Conservation (phyloP, 805 yeast genomes). For the Saccharomycopsis sp. region DNA sequence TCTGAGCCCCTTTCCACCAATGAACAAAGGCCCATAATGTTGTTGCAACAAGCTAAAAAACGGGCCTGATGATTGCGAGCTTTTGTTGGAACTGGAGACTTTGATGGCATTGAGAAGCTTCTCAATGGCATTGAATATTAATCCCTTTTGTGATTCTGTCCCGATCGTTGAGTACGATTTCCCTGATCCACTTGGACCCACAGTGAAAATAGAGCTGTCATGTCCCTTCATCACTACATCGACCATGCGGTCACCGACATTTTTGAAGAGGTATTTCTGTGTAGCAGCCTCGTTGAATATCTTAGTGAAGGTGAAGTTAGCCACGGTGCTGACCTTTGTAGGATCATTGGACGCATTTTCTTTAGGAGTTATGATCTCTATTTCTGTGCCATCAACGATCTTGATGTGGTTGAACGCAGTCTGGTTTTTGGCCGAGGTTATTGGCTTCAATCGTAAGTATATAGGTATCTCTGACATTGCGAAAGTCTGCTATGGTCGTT, state of each 20-base stretch:
- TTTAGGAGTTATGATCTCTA: constrained; percentile 26
- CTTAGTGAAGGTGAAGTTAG: constrained; percentile 26
- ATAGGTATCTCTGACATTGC: constrained; percentile 11
- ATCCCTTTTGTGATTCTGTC: constrained; percentile 32
- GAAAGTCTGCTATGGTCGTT: background rate
- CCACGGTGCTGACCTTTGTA: background rate
- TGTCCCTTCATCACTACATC: constrained; percentile 18
- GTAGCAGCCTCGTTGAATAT: constrained; percentile 28
- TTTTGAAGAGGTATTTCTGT: constrained; percentile 34
- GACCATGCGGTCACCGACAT: constrained; percentile 10
- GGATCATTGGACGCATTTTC: constrained; percentile 22
- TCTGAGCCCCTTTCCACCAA: background rate
- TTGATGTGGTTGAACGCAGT: constrained; percentile 22
- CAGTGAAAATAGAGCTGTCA: constrained; percentile 41
- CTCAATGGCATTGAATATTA: constrained; percentile 32
- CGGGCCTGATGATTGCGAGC: background rate
- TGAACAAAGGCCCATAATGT: constrained; percentile 9
- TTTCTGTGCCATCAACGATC: constrained; percentile 23
- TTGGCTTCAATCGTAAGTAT: constrained; percentile 16
- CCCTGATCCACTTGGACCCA: constrained; percentile 53
- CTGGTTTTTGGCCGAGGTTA: constrained; percentile 4
- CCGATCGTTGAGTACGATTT: constrained; percentile 38
- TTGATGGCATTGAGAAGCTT: constrained; percentile 24
- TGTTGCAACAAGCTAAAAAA: constrained; percentile 1
- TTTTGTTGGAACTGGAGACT: background rate